Base-by-base conservation (phyloP, 106 monocot genomes). In the Dendrobium nobile region DNA sequence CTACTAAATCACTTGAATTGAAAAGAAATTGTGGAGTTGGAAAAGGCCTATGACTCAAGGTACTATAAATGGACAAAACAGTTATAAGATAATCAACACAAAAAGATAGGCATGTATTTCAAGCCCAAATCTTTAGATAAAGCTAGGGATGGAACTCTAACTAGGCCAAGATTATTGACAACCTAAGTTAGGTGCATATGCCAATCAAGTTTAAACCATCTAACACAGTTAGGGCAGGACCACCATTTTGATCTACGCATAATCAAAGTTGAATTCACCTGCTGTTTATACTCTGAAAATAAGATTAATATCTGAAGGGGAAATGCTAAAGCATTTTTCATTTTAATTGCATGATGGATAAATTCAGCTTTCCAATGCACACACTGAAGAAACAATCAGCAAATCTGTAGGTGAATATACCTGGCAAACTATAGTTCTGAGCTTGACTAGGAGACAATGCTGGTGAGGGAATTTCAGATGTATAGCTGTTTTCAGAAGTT, bases 381-480 rank as follows among this genome's bases (percentile, higher is more conserved):
- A 70, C 24, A 22, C 15, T 37, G 16, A 41, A 73, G 11, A 41
- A 1, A 31, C 40, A 44, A 43, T 43, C 24, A 82, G 51, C 41
- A 75, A 65, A 47, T 22, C 47, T 44, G 42, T 56, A 82, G 61
- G 31, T 56, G 18, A 37, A 7, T 22, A 24, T 56, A 91, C 87
- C 85, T 81, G 77, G 59, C 48, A 82, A 64, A 48, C 45, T 64
- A 73, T 54, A 19, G 74, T 84, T 85, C 78, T 80, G 82, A 9
- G 83, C 80, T 79, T 48, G 89, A 81, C 58, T 88, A 64, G 98
- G 95, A 70, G 92, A 48, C 31, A 83, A 77, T 80, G 87, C 89
- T 67, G 92, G 89, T 20, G 91, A 31, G 75, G 89, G 27, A 77
- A 37, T 79, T 61, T 64, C 59, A 9, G 67, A 83, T 76, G 86